Evolutionary conservation across 495 filamentous ascomycete genomes (phyloP).

Genomic region (Tuber aestivum): DNA sequence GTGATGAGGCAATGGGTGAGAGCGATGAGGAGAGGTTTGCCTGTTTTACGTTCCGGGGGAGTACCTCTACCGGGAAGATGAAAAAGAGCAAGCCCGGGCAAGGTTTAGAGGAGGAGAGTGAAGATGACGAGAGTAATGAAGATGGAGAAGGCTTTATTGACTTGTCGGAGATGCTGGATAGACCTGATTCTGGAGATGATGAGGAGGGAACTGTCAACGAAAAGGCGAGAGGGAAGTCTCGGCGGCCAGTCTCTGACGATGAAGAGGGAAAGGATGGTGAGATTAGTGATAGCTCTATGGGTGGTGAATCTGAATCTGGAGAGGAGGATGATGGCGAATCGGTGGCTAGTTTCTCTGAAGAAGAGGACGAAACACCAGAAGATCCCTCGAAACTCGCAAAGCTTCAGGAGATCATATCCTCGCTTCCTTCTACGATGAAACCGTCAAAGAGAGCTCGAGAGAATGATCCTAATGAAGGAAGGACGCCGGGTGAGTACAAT

Average conservation of each 20-base stretch:
- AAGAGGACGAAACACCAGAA: constrained; percentile 55
- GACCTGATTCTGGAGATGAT: constrained; percentile 15
- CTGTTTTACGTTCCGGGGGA: constrained; percentile 66
- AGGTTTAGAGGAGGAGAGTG: constrained; percentile 46
- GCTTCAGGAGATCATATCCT: constrained; percentile 64
- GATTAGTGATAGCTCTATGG: constrained; percentile 39
- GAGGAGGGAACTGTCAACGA: not conserved
- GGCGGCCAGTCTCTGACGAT: constrained; percentile 49
- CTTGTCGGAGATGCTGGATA: constrained; percentile 39
- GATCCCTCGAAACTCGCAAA: constrained; percentile 58
- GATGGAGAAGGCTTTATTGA: constrained; percentile 40
- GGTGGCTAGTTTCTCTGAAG: constrained; percentile 50
- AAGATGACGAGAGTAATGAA: constrained; percentile 50
- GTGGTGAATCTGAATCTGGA: constrained; percentile 46
- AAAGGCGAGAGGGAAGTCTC: constrained; percentile 17
- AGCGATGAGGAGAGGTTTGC: constrained; percentile 81
- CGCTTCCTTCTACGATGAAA: constrained; percentile 47
- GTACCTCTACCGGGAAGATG: constrained; percentile 51
- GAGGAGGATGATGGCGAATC: constrained; percentile 50
- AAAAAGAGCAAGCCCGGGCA: constrained; percentile 33
- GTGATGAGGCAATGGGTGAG: constrained; percentile 86
- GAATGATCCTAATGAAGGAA: constrained; percentile 42
- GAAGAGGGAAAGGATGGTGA: constrained; percentile 53
- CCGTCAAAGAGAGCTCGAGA: constrained; percentile 35
- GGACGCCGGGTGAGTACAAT: constrained; percentile 41